Evolutionary conservation across 805 yeast genomes (phyloP).

Genomic region (Candida maris): DNA sequence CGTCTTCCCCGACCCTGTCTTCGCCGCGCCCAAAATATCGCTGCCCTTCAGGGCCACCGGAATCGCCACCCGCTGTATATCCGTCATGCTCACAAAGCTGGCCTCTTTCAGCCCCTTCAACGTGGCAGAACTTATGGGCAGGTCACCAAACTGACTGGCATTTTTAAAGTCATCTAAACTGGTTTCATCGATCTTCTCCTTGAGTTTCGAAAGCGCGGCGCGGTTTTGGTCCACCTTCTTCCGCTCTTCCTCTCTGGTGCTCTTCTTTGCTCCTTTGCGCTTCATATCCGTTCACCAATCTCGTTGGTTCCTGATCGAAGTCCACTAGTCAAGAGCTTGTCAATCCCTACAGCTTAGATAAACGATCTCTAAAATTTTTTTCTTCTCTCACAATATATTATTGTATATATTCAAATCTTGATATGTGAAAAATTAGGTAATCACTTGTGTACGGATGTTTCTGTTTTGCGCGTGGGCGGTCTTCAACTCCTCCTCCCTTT

Average conservation of each 20-base stretch:
- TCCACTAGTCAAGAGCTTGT: no score
- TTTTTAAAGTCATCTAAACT: slow-evolving; percentile 38
- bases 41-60: slow-evolving; percentile 71
- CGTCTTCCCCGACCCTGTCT: slow-evolving; percentile 90
- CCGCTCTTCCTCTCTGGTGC: slow-evolving; percentile 27
- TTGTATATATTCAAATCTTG: no score
- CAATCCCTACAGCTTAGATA: no score
- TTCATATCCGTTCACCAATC: no score
- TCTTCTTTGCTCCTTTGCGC: not conserved
- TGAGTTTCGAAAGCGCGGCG: slow-evolving; percentile 40
- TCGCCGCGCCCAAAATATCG: slow-evolving; percentile 84
- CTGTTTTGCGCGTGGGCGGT: no score
- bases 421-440: no score
- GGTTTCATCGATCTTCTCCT: slow-evolving; percentile 48
- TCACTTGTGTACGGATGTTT: no score
- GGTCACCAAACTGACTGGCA: slow-evolving; percentile 59
- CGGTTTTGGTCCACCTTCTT: slow-evolving; percentile 28
- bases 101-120: slow-evolving; percentile 70
- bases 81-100: slow-evolving; percentile 79
- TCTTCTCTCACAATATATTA: no score
- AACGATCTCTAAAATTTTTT: slow-evolving; percentile 26
- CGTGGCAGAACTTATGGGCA: slow-evolving; percentile 70
- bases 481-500: no score
- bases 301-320: no score
- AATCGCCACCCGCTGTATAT: slow-evolving; percentile 77